Evolutionary conservation across 345 rosid genomes (phyloP).

Genomic region (Excoecaria cochinchinensis): DNA sequence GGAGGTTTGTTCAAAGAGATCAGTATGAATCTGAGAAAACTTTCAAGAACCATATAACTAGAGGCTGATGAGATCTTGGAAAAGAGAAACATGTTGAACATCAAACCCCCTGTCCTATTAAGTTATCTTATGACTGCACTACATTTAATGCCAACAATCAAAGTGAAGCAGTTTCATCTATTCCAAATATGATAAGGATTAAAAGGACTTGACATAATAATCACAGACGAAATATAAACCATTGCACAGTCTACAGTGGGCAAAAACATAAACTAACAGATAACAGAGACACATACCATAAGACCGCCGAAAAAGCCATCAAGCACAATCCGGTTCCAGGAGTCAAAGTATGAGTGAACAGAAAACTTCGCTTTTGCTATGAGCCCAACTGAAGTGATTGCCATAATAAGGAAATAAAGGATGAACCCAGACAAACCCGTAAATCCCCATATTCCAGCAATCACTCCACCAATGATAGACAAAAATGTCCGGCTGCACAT

Average conservation of each 20-base stretch:
- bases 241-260: neutral
- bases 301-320: slow-evolving; percentile 93
- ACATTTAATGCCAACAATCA: neutral
- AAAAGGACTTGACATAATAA: neutral
- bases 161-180: neutral
- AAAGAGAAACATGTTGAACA: no score
- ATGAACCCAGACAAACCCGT: slow-evolving; percentile 80
- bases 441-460: slow-evolving; percentile 89
- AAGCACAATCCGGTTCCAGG: slow-evolving; percentile 67
- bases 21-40: neutral
- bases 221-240: neutral
- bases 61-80: neutral
- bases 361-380: slow-evolving; percentile 84
- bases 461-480: slow-evolving; percentile 84
- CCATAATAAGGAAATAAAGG: slow-evolving; percentile 79
- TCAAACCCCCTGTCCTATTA: neutral
- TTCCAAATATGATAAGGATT: neutral
- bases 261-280: neutral
- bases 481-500: slow-evolving; percentile 86
- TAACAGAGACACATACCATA: slow-evolving; percentile 52
- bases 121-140: neutral
- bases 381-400: slow-evolving; percentile 77
- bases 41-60: neutral
- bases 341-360: slow-evolving; percentile 65
- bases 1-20: neutral